Evolutionary conservation across 495 filamentous ascomycete genomes (phyloP), one percentile per base, ranked within the genome.

Genomic region (Aspergillus avenaceus): DNA sequence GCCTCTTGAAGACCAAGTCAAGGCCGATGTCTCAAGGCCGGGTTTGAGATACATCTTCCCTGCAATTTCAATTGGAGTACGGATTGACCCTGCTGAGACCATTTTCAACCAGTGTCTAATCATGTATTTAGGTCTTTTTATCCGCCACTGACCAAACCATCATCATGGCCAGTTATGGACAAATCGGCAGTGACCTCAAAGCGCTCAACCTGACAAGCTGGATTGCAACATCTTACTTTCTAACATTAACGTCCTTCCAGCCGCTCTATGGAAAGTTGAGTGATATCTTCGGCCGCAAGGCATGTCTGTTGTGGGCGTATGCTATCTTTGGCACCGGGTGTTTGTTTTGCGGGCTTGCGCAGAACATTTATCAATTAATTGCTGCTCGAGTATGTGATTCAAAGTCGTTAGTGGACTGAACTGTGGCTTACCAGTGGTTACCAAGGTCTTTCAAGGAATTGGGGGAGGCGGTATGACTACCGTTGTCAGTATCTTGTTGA

Each of bases 401-500:
- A 22, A 13, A 25, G 16, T 16, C n/a, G n/a, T 7, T 4, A 19
- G 8, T 9, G 6, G 21, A 1, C 3, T 7, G 14, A 3, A 38
- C 16, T 7, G 7, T 36, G 2, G 4, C 13, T 47, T 19, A 38
- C 11, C 21, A 12, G 36, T 42, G 22, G 45, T 2, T 18, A 16
- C 8, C 43, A 72, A n/a, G 70, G 66, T 71, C 31, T 82, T 85
- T 55, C 79, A 84, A 58, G 88, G 90, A 5, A 82, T 91, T 51
- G 90, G 89, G 9, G 90, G 88, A 18, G 90, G 87, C 22, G 90
- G 90, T 18, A 92, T 95, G 88, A 89, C 84, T 3, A 85, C 85
- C 4, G 81, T 93, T 42, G 86, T 86, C 36, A 81, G 70, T 47
- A 92, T 96, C 43, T 65, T 96, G 25, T 65, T 95, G 50, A 86